Percentiles rank a stretch among this genome's conserved stretches.
Evolutionary conservation across 1,284 basidiomycete genomes (phyloP).

Genomic region (Leccinum ponderosum): DNA sequence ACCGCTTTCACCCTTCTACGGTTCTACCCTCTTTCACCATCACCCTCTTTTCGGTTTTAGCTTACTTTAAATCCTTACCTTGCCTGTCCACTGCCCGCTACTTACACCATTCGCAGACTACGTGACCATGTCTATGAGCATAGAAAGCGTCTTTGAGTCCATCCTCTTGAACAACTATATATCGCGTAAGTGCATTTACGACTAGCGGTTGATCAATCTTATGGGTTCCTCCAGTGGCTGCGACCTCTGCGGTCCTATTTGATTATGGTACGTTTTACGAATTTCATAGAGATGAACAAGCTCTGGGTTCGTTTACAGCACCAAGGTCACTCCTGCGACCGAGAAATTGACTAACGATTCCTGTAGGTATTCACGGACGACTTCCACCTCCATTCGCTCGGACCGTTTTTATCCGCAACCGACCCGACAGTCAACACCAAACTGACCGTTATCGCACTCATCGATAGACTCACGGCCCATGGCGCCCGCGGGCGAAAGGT

Average conservation of each 20-base stretch:
- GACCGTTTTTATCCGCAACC: too few species aligned
- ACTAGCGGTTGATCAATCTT: not conserved
- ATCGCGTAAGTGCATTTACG: not conserved
- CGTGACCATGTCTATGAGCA: not conserved
- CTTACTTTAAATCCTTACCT: not conserved
- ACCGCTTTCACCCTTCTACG: not conserved
- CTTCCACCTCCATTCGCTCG: too few species aligned
- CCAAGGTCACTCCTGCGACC: too few species aligned
- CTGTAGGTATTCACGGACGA: too few species aligned
- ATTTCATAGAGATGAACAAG: too few species aligned
- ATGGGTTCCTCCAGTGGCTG: not conserved
- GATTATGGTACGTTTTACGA: not conserved
- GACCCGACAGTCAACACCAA: too few species aligned
- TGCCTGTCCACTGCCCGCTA: not conserved
- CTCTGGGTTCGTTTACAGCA: too few species aligned
- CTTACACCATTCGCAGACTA: not conserved
- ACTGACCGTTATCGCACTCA: too few species aligned
- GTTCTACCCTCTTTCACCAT: not conserved
- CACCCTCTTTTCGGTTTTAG: not conserved
- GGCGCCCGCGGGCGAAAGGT: too few species aligned
- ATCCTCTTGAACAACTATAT: not conserved
- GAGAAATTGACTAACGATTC: too few species aligned
- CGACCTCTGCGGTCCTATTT: not conserved
- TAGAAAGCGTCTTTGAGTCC: not conserved
- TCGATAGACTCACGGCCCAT: too few species aligned